phyloP scores from a whole-genome alignment of 768 basidiomycete species.

The Candolleomyces efflorescens region DNA sequence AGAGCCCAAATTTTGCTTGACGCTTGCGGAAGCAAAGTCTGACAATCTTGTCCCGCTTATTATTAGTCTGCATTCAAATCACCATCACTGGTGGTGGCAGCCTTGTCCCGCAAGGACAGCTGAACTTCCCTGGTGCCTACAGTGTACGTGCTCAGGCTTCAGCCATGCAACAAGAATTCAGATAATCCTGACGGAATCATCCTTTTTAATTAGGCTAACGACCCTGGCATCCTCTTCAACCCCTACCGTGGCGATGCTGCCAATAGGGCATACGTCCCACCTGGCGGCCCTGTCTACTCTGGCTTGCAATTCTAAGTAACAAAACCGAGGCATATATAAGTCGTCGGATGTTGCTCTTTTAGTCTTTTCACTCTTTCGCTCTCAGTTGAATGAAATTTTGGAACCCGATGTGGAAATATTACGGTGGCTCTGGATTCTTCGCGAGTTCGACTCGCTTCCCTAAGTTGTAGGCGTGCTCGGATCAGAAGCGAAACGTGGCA shows the following conservation, averaged over 20 bases:
- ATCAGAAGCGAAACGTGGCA: neutral
- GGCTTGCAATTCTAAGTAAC: conserved; percentile 16
- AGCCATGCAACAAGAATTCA: no score
- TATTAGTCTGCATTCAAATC: conserved; percentile 32
- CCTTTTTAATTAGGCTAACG: conserved; percentile 31
- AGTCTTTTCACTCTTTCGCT: neutral
- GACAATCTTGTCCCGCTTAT: neutral
- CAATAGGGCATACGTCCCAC: conserved; percentile 29
- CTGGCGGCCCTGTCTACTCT: conserved; percentile 29
- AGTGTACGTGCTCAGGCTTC: conserved; percentile 18
- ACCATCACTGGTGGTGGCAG: conserved; percentile 33
- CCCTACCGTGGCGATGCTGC: conserved; percentile 32
- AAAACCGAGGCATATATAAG: neutral
- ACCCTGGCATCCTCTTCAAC: conserved; percentile 33
- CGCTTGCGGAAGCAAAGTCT: no score
- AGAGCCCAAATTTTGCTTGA: no score
- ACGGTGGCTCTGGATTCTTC: no score
- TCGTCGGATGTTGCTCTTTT: neutral
- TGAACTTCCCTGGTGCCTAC: conserved; percentile 35
- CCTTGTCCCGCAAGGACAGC: conserved; percentile 13
- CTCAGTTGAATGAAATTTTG: no score
- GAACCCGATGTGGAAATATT: no score
- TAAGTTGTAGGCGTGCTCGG: neutral
- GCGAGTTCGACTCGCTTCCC: neutral
- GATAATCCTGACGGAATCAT: no score